Base-by-base conservation (phyloP, 2,329 filamentous ascomycete species). In the Cercospora beticola region DNA sequence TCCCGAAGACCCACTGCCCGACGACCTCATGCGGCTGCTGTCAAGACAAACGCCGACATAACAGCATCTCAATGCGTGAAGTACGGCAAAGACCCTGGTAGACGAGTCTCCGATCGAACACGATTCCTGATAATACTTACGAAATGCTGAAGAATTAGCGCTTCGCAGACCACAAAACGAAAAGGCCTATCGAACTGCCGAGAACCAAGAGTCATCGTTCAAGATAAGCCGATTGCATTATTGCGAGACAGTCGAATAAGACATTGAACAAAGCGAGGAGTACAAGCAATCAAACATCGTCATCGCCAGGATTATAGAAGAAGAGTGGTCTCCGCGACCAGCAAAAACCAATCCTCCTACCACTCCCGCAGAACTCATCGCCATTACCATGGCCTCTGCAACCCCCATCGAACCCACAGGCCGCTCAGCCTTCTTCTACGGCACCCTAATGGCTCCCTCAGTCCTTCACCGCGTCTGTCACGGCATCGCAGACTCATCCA, bases 381-480 rank as follows among this genome's bases (percentile, higher is more conserved):
- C 4, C 23, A 54, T 30, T 2, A 28, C 49, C 26, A 61, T 31
- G 40, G n/a, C 57, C 54, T 58, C 62, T 10, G 4, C 62, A 5
- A 18, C 18, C n/a, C 49, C 52, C 21, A n/a, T 40, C 14, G 31
- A 28, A 28, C 12, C 36, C 31, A 33, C 26, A 43, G 62, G 67
- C 36, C 83, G 84, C 74, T 83, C 83, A 18, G 85, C 87, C 72
- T 90, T 90, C 82, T 89, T 90, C 84, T 90, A 90, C 77, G 88
- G 85, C 72, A 89, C 87, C 28, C 80, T 90, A 77, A 97, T 97
- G 93, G 91, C 90, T n/a, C 88, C 91, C 0, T 88, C 91, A 76
- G 89, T 98, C 75, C 92, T 98, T 74, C 90, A 91, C 81, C 90
- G 91, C 36, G 93, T 97, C 54, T 92, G 92, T 79, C 92, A 94